Conservation (phyloP, 495 filamentous ascomycete species). For the Trichoderma asperelloides region DNA sequence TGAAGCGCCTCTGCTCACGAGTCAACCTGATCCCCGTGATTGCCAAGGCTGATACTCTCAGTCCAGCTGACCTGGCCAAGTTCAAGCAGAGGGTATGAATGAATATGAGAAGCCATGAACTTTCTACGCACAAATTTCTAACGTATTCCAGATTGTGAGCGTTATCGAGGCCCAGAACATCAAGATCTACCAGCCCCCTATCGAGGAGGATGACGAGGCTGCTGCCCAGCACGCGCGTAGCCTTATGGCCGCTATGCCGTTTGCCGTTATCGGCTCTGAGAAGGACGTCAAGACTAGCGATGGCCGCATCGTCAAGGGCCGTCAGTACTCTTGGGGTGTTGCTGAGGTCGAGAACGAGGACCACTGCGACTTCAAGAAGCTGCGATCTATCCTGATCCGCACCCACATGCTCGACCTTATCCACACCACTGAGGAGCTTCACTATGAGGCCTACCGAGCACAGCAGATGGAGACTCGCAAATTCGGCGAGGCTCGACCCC, state of each 20-base stretch:
- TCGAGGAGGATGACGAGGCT: conserved; percentile 96
- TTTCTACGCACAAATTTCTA: conserved; percentile 14
- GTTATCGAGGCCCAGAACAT: conserved; percentile 98
- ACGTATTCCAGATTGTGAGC: conserved; percentile 63
- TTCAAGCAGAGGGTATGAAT: conserved; percentile 81
- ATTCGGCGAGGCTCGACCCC: conserved; percentile 91
- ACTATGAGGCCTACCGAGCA: conserved; percentile 98
- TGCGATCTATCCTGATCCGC: conserved; percentile 95
- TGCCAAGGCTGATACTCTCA: conserved; percentile 96
- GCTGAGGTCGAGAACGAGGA: conserved; percentile 99
- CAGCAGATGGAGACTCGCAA: conserved; percentile 99
- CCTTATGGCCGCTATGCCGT: conserved; percentile 95
- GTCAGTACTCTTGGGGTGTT: conserved; percentile 98
- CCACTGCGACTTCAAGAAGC: conserved; percentile 99
- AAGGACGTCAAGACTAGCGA: conserved; percentile 97
- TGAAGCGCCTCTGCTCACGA: conserved; percentile 95
- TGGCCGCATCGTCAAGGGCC: conserved; percentile 93
- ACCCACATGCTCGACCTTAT: conserved; percentile 99
- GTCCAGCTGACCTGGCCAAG: conserved; percentile 76
- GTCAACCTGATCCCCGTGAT: conserved; percentile 98
- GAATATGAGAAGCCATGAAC: neutral
- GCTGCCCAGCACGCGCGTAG: conserved; percentile 87
- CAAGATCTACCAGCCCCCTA: conserved; percentile 95
- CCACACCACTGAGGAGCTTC: conserved; percentile 96
- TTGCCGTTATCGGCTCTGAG: conserved; percentile 97